Percentiles rank a stretch among this genome's conserved stretches.
These are phyloP conservation scores for Pichia ethanolica DNA, from an alignment of 805 yeast species.

Conservation along the genomic window DNA sequence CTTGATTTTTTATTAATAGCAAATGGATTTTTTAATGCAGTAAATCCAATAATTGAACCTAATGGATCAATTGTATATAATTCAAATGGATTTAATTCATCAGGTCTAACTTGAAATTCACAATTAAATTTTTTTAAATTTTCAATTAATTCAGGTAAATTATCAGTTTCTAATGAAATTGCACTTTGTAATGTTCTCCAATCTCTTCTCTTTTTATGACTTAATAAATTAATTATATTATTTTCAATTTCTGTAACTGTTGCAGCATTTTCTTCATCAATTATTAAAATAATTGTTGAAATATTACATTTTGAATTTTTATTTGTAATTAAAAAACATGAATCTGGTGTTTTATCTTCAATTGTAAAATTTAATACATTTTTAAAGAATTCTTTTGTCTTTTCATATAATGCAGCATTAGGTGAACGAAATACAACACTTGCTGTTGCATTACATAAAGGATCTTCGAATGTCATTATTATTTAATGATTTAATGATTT, in stretches of 20 bases:
- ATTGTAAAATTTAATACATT: constrained; percentile 32
- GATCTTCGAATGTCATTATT: neutral
- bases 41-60: constrained; percentile 76
- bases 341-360: constrained; percentile 13
- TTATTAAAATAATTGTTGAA: constrained; percentile 16
- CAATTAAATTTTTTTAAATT: constrained; percentile 26
- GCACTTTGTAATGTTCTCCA: constrained; percentile 44
- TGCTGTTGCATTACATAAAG: constrained; percentile 1
- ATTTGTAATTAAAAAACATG: neutral
- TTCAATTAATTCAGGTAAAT: constrained; percentile 32
- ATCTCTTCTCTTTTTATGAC: constrained; percentile 30
- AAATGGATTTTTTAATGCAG: constrained; percentile 51
- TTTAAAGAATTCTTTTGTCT: constrained; percentile 52
- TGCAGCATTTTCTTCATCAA: constrained; percentile 23
- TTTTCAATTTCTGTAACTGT: constrained; percentile 19
- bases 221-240: constrained; percentile 22
- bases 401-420: constrained; percentile 33
- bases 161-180: constrained; percentile 39
- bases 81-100: constrained; percentile 67
- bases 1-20: constrained; percentile 20
- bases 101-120: constrained; percentile 58
- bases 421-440: constrained; percentile 46
- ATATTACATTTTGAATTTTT: neutral
- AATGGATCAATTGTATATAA: constrained; percentile 76
- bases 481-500: neutral